Evolutionary conservation across 768 basidiomycete species (phyloP).

Genomic region (Rubroboletus satanas): DNA sequence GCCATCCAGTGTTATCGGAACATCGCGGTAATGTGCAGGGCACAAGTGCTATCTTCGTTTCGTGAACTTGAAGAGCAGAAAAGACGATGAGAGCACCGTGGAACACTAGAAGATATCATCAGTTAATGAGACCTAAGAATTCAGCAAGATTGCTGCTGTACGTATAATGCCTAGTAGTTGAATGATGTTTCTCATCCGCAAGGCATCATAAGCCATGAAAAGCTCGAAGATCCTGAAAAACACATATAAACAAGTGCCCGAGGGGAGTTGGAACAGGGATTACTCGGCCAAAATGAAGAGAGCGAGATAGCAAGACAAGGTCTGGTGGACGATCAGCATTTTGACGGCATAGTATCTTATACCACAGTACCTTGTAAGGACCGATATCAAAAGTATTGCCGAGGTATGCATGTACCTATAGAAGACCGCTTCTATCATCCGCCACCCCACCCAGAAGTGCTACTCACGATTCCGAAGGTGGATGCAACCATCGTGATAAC

Average conservation of each 20-base stretch:
- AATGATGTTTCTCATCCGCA: constrained; percentile 72
- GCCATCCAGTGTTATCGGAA: constrained; percentile 46
- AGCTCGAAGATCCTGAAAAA: constrained; percentile 69
- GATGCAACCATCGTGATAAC: constrained; percentile 74
- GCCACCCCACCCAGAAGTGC: neutral
- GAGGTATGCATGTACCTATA: constrained; percentile 45
- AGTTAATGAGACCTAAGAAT: neutral
- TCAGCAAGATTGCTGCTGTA: constrained; percentile 32
- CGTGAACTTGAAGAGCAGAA: constrained; percentile 71
- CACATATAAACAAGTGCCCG: neutral
- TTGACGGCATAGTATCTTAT: neutral
- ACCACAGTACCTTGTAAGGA: constrained; percentile 49
- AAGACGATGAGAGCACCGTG: constrained; percentile 71
- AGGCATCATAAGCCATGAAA: constrained; percentile 79
- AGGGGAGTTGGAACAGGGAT: constrained; percentile 18
- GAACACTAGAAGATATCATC: constrained; percentile 44
- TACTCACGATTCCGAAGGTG: constrained; percentile 60
- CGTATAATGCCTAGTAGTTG: constrained; percentile 72
- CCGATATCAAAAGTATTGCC: constrained; percentile 14
- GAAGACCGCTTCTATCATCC: constrained; percentile 4
- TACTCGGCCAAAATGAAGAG: constrained; percentile 82
- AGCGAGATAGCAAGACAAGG: constrained; percentile 80
- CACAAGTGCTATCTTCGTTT: constrained; percentile 64
- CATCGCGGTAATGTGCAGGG: constrained; percentile 34
- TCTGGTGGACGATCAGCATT: constrained; percentile 39